A percentile compares a stretch with the other conserved stretches of the same genome.
These are phyloP conservation scores for Pichia sp. DNA, from an alignment of 1,139 yeast species.

Conservation along the genomic window DNA sequence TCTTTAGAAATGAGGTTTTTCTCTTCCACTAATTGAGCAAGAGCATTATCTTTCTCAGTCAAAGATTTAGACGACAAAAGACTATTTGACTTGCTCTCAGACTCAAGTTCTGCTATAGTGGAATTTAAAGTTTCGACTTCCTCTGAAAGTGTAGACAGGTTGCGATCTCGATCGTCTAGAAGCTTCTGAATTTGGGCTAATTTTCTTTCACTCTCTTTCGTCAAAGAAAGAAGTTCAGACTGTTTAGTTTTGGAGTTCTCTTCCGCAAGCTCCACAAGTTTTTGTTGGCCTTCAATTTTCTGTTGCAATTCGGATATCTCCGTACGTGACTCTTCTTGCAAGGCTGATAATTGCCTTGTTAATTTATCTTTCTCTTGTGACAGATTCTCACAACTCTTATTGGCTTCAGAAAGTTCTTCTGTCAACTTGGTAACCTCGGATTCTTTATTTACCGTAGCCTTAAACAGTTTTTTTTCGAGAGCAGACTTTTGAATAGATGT, in stretches of 20 bases:
- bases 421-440: constrained; percentile 3
- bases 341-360: not conserved
- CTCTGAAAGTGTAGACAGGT: not conserved
- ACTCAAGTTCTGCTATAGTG: not conserved
- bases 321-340: not conserved
- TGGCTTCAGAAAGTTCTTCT: not conserved
- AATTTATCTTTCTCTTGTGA: constrained; percentile 1
- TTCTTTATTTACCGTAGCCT: not conserved
- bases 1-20: not conserved
- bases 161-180: not conserved
- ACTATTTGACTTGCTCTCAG: not conserved
- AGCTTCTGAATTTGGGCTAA: not conserved
- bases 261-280: constrained; percentile 4
- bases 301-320: not conserved
- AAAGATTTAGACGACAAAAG: not conserved
- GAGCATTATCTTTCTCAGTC: not conserved
- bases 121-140: constrained; percentile 2
- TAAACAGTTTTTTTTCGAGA: not conserved
- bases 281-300: constrained; percentile 6
- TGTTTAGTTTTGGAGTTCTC: not conserved
- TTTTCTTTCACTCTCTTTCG: not conserved
- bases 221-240: not conserved
- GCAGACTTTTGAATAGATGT: not conserved
- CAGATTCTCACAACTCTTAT: not conserved
- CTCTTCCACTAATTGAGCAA: not conserved